A percentile compares a stretch with the other conserved stretches of the same genome.
Conservation (phyloP, 805 yeast genomes). For the Pichia occidentalis region DNA sequence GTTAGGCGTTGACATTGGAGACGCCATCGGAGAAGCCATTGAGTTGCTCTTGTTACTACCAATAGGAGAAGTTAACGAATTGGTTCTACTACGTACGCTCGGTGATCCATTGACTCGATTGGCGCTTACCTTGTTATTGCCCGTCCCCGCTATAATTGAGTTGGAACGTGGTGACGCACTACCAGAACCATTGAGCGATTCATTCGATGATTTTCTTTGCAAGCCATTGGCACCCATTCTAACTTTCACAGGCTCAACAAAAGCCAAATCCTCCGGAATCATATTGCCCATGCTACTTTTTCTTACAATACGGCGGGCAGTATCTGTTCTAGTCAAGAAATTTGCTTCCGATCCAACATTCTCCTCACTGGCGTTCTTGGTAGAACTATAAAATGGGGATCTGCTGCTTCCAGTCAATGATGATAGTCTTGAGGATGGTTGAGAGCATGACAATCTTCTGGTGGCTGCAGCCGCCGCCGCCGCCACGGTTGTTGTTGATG, state of each 20-base stretch:
- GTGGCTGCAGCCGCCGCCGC: too few species aligned
- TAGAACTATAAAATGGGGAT: slow-evolving; percentile 4
- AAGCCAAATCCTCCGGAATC: neutral
- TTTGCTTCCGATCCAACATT: neutral
- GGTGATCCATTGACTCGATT: too few species aligned
- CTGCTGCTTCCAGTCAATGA: slow-evolving; percentile 3
- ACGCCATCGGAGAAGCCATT: too few species aligned
- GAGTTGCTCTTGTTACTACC: too few species aligned
- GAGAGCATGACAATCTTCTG: too few species aligned
- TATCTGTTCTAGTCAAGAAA: slow-evolving; percentile 6
- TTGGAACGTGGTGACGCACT: too few species aligned
- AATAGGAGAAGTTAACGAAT: slow-evolving; percentile 6
- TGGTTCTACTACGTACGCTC: too few species aligned
- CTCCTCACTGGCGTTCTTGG: neutral
- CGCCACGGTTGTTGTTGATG: too few species aligned
- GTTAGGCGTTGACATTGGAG: too few species aligned
- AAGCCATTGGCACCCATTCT: too few species aligned
- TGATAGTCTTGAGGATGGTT: neutral
- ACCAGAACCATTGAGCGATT: neutral
- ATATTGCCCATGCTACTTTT: slow-evolving; percentile 2
- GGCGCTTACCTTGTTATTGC: neutral
- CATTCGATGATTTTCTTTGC: slow-evolving; percentile 6
- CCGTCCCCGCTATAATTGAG: too few species aligned
- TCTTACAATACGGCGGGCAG: neutral
- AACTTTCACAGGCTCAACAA: slow-evolving; percentile 11